Base-by-base conservation (phyloP, 371 early-diverging fungal genomes). In the Capillidium heterosporum region DNA sequence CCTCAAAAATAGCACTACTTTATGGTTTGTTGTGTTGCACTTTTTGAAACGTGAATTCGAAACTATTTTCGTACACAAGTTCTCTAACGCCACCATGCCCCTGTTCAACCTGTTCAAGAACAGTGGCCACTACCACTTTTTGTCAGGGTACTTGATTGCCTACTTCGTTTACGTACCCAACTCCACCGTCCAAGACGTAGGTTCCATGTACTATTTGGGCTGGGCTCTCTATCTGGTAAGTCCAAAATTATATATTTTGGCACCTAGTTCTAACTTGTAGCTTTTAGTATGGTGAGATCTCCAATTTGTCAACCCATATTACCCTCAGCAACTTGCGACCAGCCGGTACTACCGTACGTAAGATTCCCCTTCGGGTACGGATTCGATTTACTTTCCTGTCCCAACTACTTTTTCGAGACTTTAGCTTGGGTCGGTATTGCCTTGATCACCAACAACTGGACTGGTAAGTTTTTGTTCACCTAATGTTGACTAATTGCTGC, bases 71-170 rank as follows among this genome's bases (percentile, higher is more conserved):
- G 84, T 95, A 29, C 95, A 96, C 63, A 84, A 90, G 26, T 94
- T 93, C 71, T 84, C 86, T 49, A 80, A 91, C 61, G 90, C 84
- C 32, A 92, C 94, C 15, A 96, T 96, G 96, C 96, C 96, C 26
- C 72, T 92, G 61, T 53, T 61, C 24, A 93, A 93, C 63, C 73
- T 96, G 7, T 90, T 92, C 63, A 95, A 95, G 70, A 96, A 96
- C 74, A 89, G 88, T 48, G 77, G 79, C 53, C 95, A 96, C 66
- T 96, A 96, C 69, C 91, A 91, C 77, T 57, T 94, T 44, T 67
- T 92, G n/a, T 81, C 85, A 17, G 96, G 95, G 27, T 57, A 89
- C 52, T 75, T 84, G 49, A 67, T 92, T 48, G 95, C 90, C 28
- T 90, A 82, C 71, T 82, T 82, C 71, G 69, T 87, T 39, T 91